Conservation (phyloP, 2,329 filamentous ascomycete genomes). For the Fusarium duplospermum region DNA sequence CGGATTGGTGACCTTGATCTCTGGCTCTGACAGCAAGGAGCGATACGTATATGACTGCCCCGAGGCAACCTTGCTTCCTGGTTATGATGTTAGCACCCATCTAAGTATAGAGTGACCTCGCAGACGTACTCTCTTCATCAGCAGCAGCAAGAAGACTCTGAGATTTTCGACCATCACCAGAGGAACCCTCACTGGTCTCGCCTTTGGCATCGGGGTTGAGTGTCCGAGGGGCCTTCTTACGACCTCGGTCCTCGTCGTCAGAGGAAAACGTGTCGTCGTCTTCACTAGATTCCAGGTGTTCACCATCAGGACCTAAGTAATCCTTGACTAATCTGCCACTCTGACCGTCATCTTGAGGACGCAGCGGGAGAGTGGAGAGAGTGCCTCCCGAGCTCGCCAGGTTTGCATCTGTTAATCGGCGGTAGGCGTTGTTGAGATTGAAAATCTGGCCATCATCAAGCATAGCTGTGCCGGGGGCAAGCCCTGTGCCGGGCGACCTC, state of each 20-base stretch:
- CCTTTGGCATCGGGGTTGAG: slow-evolving; percentile 56
- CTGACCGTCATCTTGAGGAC: slow-evolving; percentile 60
- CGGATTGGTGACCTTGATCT: slow-evolving; percentile 73
- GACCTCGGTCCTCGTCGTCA: slow-evolving; percentile 75
- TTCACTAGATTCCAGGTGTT: slow-evolving; percentile 75
- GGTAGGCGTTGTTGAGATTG: slow-evolving; percentile 77
- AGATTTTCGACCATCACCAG: slow-evolving; percentile 56
- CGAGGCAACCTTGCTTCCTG: slow-evolving; percentile 65
- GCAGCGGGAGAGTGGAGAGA: slow-evolving; percentile 70
- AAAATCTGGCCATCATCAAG: slow-evolving; percentile 71
- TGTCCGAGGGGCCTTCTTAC: slow-evolving; percentile 64
- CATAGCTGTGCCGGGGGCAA: slow-evolving; percentile 55
- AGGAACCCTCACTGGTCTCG: slow-evolving; percentile 51
- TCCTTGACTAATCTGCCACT: slow-evolving; percentile 75
- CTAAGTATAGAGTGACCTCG: background rate
- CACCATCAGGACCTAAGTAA: slow-evolving; percentile 73
- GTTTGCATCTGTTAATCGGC: slow-evolving; percentile 77
- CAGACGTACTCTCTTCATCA: slow-evolving; percentile 79
- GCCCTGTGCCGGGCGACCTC: slow-evolving; percentile 50
- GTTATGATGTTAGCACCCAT: slow-evolving; percentile 5
- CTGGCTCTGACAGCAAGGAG: slow-evolving; percentile 74
- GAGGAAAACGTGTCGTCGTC: slow-evolving; percentile 74
- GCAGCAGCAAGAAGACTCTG: slow-evolving; percentile 77
- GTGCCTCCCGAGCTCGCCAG: slow-evolving; percentile 72
- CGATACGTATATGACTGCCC: slow-evolving; percentile 68